These are phyloP conservation scores for Tolypocladium inflatum DNA, from an alignment of 2,329 filamentous ascomycete species.

Conservation along the genomic window DNA sequence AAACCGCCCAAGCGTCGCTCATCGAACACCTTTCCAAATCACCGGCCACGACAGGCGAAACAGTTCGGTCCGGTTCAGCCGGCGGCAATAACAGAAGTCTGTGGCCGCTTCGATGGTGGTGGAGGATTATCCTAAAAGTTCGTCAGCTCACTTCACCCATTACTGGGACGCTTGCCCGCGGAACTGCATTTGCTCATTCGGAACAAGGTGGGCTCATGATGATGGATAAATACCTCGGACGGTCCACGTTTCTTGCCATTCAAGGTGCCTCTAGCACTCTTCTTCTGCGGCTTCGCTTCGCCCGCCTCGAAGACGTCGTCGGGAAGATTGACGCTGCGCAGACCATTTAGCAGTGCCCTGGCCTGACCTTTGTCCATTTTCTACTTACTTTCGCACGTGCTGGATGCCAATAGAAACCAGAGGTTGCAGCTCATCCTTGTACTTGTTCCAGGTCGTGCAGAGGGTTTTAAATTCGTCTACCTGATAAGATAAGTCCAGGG, in stretches of 20 bases:
- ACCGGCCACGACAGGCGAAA: background rate
- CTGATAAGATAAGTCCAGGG: slow-evolving; percentile 69
- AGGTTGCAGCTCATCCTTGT: slow-evolving; percentile 58
- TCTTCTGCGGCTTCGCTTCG: slow-evolving; percentile 62
- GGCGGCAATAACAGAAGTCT: slow-evolving; percentile 30
- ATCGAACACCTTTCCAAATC: slow-evolving; percentile 6
- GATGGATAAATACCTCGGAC: slow-evolving; percentile 30
- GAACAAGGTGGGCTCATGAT: slow-evolving; percentile 6
- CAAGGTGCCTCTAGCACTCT: slow-evolving; percentile 29
- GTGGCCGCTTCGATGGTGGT: slow-evolving; percentile 30
- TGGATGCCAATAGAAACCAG: slow-evolving; percentile 61
- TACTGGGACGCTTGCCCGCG: background rate
- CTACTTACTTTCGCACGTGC: slow-evolving; percentile 71
- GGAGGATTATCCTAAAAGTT: slow-evolving; percentile 21
- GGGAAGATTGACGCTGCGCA: slow-evolving; percentile 70
- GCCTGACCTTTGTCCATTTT: background rate
- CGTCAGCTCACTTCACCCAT: slow-evolving; percentile 15
- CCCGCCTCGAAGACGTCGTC: slow-evolving; percentile 80
- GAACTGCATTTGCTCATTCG: slow-evolving; percentile 3
- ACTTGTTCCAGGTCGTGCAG: slow-evolving; percentile 68
- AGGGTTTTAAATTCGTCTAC: slow-evolving; percentile 81
- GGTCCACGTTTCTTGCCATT: slow-evolving; percentile 39
- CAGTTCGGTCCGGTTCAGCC: slow-evolving; percentile 13
- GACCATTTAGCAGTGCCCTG: slow-evolving; percentile 2
- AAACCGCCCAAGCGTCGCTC: slow-evolving; percentile 4